phyloP scores from a whole-genome alignment of 192 early-diverging fungal species.

The Podila clonocystis region DNA sequence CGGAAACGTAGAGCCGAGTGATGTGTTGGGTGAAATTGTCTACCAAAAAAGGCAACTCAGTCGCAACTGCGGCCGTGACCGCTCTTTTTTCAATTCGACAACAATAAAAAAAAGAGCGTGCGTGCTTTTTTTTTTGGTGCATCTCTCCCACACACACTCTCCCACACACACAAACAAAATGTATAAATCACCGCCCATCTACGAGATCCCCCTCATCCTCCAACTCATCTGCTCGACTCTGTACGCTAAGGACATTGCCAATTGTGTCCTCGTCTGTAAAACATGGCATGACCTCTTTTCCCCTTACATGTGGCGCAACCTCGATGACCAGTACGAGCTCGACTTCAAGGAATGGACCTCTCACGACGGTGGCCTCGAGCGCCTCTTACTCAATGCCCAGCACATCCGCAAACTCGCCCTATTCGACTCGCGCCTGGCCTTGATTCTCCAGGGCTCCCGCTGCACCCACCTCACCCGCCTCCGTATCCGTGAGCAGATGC shows the following conservation, averaged over 20 bases:
- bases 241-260: background rate
- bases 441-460: constrained; percentile 4
- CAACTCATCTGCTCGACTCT: background rate
- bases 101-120: too few relatives aligned
- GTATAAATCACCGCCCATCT: background rate
- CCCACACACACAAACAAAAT: background rate
- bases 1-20: too few relatives aligned
- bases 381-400: background rate
- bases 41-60: too few relatives aligned
- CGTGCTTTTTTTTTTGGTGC: too few relatives aligned
- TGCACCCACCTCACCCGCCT: background rate
- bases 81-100: too few relatives aligned
- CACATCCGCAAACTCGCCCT: constrained; percentile 5
- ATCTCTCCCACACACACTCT: background rate
- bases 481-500: background rate
- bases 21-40: too few relatives aligned
- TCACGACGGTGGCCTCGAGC: background rate
- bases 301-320: background rate
- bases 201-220: constrained; percentile 1
- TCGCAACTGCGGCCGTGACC: too few relatives aligned
- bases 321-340: constrained; percentile 1
- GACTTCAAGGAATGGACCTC: constrained; percentile 2
- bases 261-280: constrained; percentile 2
- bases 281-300: constrained; percentile 1
- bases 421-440: background rate